A percentile compares a stretch with the other conserved stretches of the same genome.
Conservation (phyloP, 371 early-diverging fungal species). For the Mucor irregularis region DNA sequence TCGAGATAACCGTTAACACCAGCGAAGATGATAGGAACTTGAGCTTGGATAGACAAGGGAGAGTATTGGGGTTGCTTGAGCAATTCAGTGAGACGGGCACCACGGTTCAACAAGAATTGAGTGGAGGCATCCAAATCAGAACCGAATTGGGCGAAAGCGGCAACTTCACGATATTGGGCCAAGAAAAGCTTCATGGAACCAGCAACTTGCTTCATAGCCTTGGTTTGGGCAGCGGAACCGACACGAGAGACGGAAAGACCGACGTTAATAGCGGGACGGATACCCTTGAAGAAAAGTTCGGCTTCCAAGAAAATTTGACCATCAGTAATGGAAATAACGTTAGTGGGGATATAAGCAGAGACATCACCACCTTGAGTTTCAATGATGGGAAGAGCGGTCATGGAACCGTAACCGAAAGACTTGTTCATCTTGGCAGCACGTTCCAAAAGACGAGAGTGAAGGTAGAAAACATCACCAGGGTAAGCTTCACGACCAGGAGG, state of each 20-base stretch:
- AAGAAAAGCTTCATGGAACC: constrained; percentile 97
- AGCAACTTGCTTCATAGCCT: constrained; percentile 98
- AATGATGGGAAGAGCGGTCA: constrained; percentile 96
- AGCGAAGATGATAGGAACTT: constrained; percentile 90
- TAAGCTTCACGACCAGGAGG: constrained; percentile 98
- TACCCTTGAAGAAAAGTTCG: constrained; percentile 98
- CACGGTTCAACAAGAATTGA: constrained; percentile 96
- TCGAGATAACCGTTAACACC: constrained; percentile 98
- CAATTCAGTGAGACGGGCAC: constrained; percentile 96
- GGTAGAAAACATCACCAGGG: constrained; percentile 98
- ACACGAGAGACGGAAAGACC: constrained; percentile 98
- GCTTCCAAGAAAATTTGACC: constrained; percentile 94
- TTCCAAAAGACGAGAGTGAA: constrained; percentile 96
- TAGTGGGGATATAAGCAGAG: constrained; percentile 98
- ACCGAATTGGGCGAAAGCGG: constrained; percentile 98
- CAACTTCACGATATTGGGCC: constrained; percentile 98
- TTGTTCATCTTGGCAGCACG: constrained; percentile 98
- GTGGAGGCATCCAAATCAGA: constrained; percentile 97
- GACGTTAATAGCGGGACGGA: constrained; percentile 98
- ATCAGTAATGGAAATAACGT: constrained; percentile 98
- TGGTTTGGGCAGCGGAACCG: constrained; percentile 97
- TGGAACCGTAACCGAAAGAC: constrained; percentile 87
- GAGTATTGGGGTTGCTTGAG: constrained; percentile 94
- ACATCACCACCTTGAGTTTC: constrained; percentile 99
- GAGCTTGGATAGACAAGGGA: constrained; percentile 91